Percentiles rank a stretch among this genome's conserved stretches.
Evolutionary conservation across 1,284 basidiomycete species (phyloP).

Genomic region (Coniferiporia sulphurascens): DNA sequence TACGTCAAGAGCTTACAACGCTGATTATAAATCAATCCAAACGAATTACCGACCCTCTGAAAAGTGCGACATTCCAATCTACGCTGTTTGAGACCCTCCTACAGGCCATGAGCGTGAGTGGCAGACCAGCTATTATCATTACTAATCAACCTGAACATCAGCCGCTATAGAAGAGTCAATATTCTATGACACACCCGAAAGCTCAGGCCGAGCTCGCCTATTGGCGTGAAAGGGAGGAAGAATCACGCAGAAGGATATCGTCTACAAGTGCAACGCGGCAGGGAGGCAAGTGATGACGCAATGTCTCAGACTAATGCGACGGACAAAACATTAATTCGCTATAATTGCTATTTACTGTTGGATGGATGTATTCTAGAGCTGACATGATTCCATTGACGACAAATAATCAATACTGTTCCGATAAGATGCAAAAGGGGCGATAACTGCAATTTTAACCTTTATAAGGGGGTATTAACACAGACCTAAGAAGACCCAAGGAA

Average conservation of each 20-base stretch:
- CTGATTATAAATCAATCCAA: conserved; percentile 71
- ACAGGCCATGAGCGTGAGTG: conserved; percentile 70
- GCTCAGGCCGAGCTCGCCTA: conserved; percentile 54
- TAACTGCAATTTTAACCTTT: conserved; percentile 16
- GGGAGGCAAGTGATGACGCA: background rate
- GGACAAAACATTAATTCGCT: background rate
- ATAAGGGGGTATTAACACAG: conserved; percentile 29
- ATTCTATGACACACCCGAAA: conserved; percentile 47
- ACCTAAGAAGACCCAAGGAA: conserved; percentile 14
- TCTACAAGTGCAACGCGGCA: conserved; percentile 22
- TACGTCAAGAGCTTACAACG: conserved; percentile 80
- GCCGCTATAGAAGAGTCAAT: conserved; percentile 30
- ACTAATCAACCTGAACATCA: background rate
- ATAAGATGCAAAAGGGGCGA: conserved; percentile 1
- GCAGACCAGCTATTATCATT: background rate
- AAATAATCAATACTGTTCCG: background rate
- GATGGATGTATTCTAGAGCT: background rate
- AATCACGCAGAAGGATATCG: conserved; percentile 42
- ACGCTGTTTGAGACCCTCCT: conserved; percentile 74
- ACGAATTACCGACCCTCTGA: conserved; percentile 57
- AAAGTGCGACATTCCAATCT: conserved; percentile 66
- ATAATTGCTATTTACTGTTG: background rate
- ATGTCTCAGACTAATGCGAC: background rate
- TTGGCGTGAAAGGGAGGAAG: conserved; percentile 55
- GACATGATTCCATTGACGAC: background rate